A percentile compares a stretch with the other conserved stretches of the same genome.
Evolutionary conservation across 768 basidiomycete species (phyloP).

Genomic region (Termitomyces sp.): DNA sequence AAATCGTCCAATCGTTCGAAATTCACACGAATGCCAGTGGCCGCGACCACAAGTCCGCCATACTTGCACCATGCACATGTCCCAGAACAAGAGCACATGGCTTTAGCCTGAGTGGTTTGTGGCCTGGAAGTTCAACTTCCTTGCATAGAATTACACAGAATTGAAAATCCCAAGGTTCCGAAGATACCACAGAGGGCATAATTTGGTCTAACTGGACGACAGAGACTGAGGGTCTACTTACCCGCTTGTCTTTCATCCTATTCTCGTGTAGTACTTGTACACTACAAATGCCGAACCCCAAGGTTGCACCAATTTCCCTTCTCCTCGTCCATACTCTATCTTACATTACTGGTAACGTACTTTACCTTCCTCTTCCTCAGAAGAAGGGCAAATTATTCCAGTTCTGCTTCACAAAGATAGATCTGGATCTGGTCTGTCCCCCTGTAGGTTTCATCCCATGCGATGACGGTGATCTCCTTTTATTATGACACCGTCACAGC

Average conservation of each 20-base stretch:
- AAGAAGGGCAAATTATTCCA: neutral
- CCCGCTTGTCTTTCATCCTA: neutral
- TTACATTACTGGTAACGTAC: neutral
- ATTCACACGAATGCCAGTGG: too few relatives aligned
- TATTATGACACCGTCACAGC: neutral
- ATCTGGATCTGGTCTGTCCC: neutral
- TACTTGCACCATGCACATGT: too few relatives aligned
- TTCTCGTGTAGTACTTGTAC: too few relatives aligned
- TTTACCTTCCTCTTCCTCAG: neutral
- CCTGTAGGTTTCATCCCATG: slow-evolving; percentile 8
- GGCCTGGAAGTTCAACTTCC: too few relatives aligned
- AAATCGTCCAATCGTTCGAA: too few relatives aligned
- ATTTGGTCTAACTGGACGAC: neutral
- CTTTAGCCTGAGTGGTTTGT: too few relatives aligned
- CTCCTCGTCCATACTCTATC: neutral
- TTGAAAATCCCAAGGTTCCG: neutral
- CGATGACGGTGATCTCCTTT: slow-evolving; percentile 4
- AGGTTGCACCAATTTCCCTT: neutral
- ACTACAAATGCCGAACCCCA: neutral
- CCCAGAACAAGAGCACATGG: too few relatives aligned
- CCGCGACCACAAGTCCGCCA: too few relatives aligned
- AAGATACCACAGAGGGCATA: too few relatives aligned
- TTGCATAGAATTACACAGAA: too few relatives aligned
- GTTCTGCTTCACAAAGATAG: slow-evolving; percentile 9
- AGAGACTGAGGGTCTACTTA: too few relatives aligned